Base-by-base conservation (phyloP, 257 asterid species). In the Verbena officinalis region DNA sequence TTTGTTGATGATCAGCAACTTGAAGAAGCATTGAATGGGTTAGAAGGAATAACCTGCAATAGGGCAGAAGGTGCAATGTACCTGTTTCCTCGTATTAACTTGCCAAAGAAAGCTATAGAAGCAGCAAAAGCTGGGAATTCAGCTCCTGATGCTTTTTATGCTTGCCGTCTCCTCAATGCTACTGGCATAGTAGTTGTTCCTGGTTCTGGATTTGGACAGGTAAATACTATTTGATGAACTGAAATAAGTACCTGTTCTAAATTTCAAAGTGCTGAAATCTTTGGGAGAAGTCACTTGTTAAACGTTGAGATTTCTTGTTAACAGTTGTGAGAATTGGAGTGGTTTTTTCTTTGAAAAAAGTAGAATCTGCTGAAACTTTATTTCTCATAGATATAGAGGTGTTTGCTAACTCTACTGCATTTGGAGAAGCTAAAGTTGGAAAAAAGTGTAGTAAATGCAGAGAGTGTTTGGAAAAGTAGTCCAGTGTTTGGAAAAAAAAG, bases 191-290 rank as follows among this genome's bases (percentile, higher is more conserved):
- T 93, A 5, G 87, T 87, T 2, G 99, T 93, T 64, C 97, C 99
- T n/a, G 97, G 99, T 48, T 90, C 99, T 70, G 97, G 99, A 68
- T 93, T 93, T 59, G 81, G 95, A 36, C 99, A 93, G 96, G 99
- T 93, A 56, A 62, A 9, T 6, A 3, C 1, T 15, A 15, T 17
- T 17, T 7, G 2, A 38, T 19, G 0, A 16, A 19, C 10, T 34
- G 15, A 34, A 46, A 1, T 20, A 46, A 15, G 23, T 16, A 46
- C 23, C 3, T 15, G 24, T 11, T 46, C 6, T 45, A n/a, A n/a
- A 46, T 38, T 38, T 38, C 2, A 38, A 10, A 38, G 7, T 38
- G 44, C 7, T 38, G 3, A 9, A 5, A 2, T 27, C 33, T 27
- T 27, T 27, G 33, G 33, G 33, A 27, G 33, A 2, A 5, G 2